Base-by-base conservation (phyloP, 768 basidiomycete genomes). In the Phylloporus sp. region DNA sequence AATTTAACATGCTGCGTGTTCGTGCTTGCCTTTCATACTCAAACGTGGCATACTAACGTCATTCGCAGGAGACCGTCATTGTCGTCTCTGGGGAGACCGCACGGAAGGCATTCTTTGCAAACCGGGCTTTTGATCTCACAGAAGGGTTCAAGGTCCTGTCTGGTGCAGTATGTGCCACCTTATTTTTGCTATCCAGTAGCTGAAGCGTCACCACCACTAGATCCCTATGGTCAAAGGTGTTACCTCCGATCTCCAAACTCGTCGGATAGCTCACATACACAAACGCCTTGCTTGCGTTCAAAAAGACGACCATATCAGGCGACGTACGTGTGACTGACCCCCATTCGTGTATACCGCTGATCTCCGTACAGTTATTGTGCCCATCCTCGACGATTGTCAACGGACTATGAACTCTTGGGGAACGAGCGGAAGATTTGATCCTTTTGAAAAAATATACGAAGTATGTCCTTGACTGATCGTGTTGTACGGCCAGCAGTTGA, bases 61-160 rank as follows among this genome's bases (percentile, higher is more conserved):
- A 47, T 52, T 26, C n/a, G 7, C 43, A 90, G 87, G 82, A 85
- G 56, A 82, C 77, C 4, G 86, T 91, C 58, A 75, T 91, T 47
- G 86, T 85, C 29, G 78, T 90, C 35, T 89, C 88, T 35, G 88
- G 88, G 47, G 85, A 88, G 62, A 75, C 73, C 29, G 88, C 81
- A 15, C 75, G 88, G 50, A 77, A 79, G 49, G 75, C 81, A 4
- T 89, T 89, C 69, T 86, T 89, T 60, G 76, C 77, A 3, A 80
- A 84, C 50, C 82, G 80, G 68, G 79, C 79, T 20, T 79, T 91
- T 55, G 86, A 89, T 67, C 77, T 91, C 45, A 84, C 82, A 36
- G 86, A 88, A 72, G 88, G 86, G 6, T 90, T 88, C 75, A 86
- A 82, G 61, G 79, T 87, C 61, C 76, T 91, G 54, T 86, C 85